Evolutionary conservation across 768 basidiomycete genomes (phyloP).

Genomic region (Rhodotorula babjevae): DNA sequence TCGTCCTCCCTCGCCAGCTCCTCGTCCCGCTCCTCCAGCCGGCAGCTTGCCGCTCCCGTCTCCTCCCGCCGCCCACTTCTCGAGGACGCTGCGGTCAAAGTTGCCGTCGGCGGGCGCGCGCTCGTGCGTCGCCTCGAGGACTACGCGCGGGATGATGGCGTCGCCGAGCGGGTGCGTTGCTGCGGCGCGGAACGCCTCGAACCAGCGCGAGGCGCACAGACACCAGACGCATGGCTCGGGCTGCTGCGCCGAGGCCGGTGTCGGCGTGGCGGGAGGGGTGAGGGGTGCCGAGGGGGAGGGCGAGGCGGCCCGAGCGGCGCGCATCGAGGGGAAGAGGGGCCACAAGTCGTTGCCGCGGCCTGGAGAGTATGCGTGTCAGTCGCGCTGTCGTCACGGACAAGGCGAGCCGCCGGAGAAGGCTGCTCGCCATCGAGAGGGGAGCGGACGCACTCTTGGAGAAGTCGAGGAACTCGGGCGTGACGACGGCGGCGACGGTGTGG

Average conservation of each 20-base stretch:
- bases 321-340: constrained; percentile 5
- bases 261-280: no score
- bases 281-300: constrained; percentile 1
- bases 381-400: accelerated
- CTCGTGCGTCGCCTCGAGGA: constrained; percentile 36
- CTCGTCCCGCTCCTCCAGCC: not conserved
- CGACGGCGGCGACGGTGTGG: constrained; percentile 33
- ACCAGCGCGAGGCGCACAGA: constrained; percentile 32
- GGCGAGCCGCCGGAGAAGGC: not conserved
- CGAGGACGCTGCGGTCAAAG: constrained; percentile 7
- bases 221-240: constrained; percentile 19
- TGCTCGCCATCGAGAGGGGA: no score
- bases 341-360: constrained; percentile 8
- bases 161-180: constrained; percentile 16
- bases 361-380: not conserved
- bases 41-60: constrained; percentile 2
- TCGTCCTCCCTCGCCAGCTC: not conserved
- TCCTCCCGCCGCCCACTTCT: constrained; percentile 2
- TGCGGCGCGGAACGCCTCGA: constrained; percentile 20
- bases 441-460: constrained; percentile 21
- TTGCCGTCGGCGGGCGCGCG: constrained; percentile 14
- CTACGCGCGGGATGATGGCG: constrained; percentile 31
- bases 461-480: constrained; percentile 21
- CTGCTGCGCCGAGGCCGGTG: no score
- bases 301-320: not conserved